Evolutionary conservation across 768 basidiomycete species (phyloP).

Genomic region (Termitomyces eurrhizus): DNA sequence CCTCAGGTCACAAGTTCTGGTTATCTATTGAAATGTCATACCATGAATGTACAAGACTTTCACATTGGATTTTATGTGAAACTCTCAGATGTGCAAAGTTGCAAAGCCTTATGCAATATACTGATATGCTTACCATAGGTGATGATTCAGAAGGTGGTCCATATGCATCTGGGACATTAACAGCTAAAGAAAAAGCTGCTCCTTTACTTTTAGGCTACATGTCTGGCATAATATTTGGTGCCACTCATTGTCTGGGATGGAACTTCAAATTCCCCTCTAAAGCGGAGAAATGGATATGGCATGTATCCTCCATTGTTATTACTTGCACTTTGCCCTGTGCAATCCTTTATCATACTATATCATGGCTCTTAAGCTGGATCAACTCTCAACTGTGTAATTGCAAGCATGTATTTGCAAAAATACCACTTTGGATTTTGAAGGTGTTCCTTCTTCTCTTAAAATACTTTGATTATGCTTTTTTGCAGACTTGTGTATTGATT

Average conservation of each 20-base stretch:
- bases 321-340: not conserved
- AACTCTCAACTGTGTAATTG: not conserved
- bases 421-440: not conserved
- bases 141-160: not conserved
- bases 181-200: not conserved
- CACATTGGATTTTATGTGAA: not conserved
- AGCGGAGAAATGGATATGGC: conserved; percentile 13
- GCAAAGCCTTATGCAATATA: not conserved
- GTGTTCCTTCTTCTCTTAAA: not conserved
- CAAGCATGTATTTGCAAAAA: not conserved
- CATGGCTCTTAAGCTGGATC: not conserved
- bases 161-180: not conserved
- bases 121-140: not conserved
- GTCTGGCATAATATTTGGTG: not conserved
- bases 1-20: not conserved
- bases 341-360: not conserved
- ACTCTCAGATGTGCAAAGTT: not conserved
- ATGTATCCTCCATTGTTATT: conserved; percentile 8
- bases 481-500: not conserved
- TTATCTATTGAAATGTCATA: not conserved
- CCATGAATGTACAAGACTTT: not conserved
- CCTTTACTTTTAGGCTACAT: not conserved
- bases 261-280: conserved; percentile 19
- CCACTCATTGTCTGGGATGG: conserved; percentile 22
- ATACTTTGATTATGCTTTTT: not conserved